A percentile compares a stretch with the other conserved stretches of the same genome.
Evolutionary conservation across 371 early-diverging fungal genomes (phyloP).

Genomic region (Mortierella sp.): DNA sequence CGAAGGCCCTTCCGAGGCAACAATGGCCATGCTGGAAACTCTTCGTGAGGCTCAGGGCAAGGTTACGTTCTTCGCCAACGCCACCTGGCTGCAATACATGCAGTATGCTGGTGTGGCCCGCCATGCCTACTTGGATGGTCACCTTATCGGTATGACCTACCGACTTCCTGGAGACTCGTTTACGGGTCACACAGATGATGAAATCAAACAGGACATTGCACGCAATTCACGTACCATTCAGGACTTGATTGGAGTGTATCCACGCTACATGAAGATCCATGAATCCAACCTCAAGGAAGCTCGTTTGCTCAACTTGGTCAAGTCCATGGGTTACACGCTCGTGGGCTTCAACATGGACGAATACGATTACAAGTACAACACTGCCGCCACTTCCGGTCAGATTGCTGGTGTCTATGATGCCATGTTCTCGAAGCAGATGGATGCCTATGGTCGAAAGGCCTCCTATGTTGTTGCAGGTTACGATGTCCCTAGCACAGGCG

Average conservation of each 20-base stretch:
- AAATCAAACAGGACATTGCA: conserved; percentile 57
- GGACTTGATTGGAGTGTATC: conserved; percentile 45
- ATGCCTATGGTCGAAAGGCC: conserved; percentile 66
- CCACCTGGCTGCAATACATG: conserved; percentile 61
- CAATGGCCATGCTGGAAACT: conserved; percentile 60
- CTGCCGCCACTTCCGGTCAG: conserved; percentile 47
- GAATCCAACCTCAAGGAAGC: conserved; percentile 58
- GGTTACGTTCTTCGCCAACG: conserved; percentile 69
- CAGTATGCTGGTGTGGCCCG: conserved; percentile 65
- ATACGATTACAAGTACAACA: conserved; percentile 60
- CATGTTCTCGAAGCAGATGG: conserved; percentile 60
- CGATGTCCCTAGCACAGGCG: conserved; percentile 66
- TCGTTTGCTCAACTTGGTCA: conserved; percentile 56
- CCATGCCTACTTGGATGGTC: conserved; percentile 63
- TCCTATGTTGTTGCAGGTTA: conserved; percentile 65
- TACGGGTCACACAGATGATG: conserved; percentile 53
- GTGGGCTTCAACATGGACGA: conserved; percentile 66
- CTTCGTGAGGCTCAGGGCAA: conserved; percentile 60
- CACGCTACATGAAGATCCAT: conserved; percentile 66
- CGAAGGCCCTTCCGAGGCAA: conserved; percentile 42
- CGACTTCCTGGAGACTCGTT: conserved; percentile 58
- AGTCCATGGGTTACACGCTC: conserved; percentile 60
- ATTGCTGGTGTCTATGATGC: conserved; percentile 59
- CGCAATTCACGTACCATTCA: conserved; percentile 40
- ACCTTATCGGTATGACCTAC: conserved; percentile 70